Evolutionary conservation across 192 early-diverging fungal species (phyloP), one percentile per base, ranked within the genome.

Genomic region (Mortierella antarctica): DNA sequence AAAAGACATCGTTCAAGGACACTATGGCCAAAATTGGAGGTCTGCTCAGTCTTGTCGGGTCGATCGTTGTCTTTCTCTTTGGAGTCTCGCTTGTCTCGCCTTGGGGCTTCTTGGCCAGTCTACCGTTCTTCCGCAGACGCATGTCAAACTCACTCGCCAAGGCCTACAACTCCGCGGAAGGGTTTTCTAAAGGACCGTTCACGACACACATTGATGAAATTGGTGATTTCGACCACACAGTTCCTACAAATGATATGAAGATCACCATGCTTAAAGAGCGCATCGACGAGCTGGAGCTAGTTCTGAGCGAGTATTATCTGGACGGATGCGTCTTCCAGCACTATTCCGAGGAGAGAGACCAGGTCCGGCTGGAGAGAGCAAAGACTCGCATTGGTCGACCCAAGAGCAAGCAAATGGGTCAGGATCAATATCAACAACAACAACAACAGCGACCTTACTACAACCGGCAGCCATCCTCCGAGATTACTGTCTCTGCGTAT

Each of bases 1-100:
- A 79, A 17, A 71, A 79, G 63, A 57, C 70, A 5, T 21, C 45
- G 2, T 49, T 79, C 52, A 45, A 69, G 4, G 76, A 71, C 31
- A 71, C 69, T 14, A 50, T 79, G 76, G 65, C 76, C 48, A 48
- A 15, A 18, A 71, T 79, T 42, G 76, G 76, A 41, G 76, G 76
- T 14, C 53, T 79, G 0, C 46, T 71, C 21, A 57, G 68, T 2
- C 23, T 71, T 46, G 65, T 65, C 4, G 64, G 76, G 6, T 67
- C 69, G 1, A 20, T 67, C 17, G 42, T 79, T 4, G 76, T 46
- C n/a, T 79, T 79, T 47, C 47, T 79, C 13, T 79, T 79, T 60
- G 76, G 76, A 11, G 76, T 65, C 1, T 53, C 63, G 1, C 45
- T 67, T 6, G 1, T 79, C n/a, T 79, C 76, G 0, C 76, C 76